A percentile compares a stretch with the other conserved stretches of the same genome.
Evolutionary conservation across 176 grass and related monocot genomes (phyloP).

Genomic region (Paspalum vaginatum): DNA sequence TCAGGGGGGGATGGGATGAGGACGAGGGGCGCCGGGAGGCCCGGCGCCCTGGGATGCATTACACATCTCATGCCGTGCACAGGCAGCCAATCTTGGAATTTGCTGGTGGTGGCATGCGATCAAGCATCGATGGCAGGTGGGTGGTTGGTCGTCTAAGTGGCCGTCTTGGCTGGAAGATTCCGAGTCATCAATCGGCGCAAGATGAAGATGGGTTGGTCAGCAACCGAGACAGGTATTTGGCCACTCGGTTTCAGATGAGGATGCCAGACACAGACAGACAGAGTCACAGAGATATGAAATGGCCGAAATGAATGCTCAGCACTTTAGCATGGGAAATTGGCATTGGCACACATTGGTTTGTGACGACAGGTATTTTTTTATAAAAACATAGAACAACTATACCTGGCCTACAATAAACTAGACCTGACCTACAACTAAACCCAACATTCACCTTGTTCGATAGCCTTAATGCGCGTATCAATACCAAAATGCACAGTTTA

Average conservation of each 20-base stretch:
- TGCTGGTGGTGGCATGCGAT: constrained; percentile 16
- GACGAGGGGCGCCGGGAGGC: neutral
- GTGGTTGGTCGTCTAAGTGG: constrained; percentile 18
- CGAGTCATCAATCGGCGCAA: neutral
- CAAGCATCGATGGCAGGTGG: neutral
- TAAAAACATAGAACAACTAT: neutral
- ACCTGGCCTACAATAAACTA: no score
- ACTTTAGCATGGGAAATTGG: neutral
- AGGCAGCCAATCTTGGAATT: constrained; percentile 29
- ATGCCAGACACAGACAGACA: neutral
- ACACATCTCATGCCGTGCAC: neutral
- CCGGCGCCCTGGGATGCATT: neutral
- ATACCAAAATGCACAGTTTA: neutral
- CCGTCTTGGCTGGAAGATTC: neutral
- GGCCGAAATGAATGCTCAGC: neutral
- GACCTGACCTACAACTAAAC: constrained; percentile 21
- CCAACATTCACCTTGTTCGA: constrained; percentile 38
- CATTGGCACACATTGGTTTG: neutral
- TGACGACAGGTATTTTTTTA: neutral
- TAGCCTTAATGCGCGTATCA: constrained; percentile 12
- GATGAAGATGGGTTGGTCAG: constrained; percentile 14
- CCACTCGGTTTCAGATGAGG: constrained; percentile 9
- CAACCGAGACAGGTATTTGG: neutral
- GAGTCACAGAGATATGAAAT: neutral
- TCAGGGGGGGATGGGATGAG: neutral